Base-by-base conservation (phyloP, 2,329 filamentous ascomycete genomes). In the Aureobasidium sp. region DNA sequence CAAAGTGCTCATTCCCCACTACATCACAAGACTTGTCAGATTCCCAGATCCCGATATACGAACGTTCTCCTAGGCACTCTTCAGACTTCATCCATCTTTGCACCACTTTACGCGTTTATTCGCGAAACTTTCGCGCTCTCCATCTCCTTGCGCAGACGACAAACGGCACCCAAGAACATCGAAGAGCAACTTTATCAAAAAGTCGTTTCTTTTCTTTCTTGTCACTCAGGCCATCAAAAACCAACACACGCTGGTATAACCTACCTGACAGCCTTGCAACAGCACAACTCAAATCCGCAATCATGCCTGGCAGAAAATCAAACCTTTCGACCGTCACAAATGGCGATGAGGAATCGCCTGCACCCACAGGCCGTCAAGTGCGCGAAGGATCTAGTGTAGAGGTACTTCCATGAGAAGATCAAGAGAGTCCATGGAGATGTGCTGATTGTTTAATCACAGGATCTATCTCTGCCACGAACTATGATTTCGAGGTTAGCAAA, bases 401-500 rank as follows among this genome's bases (percentile, higher is more conserved):
- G 64, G 77, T 78, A 68, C 41, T 11, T n/a, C n/a, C n/a, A n/a
- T n/a, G n/a, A n/a, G n/a, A n/a, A n/a, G n/a, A n/a, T n/a, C n/a
- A n/a, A n/a, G n/a, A n/a, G n/a, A n/a, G n/a, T n/a, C n/a, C n/a
- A n/a, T n/a, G n/a, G n/a, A n/a, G n/a, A n/a, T n/a, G n/a, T n/a
- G 3, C 50, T 54, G 16, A 66, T 13, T 34, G 16, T 34, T 59
- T 41, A n/a, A n/a, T n/a, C n/a, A 9, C 53, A 89, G 86, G 89
- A 93, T 70, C 82, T 92, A 61, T 86, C 81, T 64, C 80, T 94
- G 14, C 90, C 90, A 36, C 91, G 90, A 70, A 91, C 88, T 7
- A 91, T 93, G 75, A 86, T 93, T 66, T 88, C 88, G 59, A 82
- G 89, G 59, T 80, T 94, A 37, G 88, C 89, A 44, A 93, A 93